Evolutionary conservation across 2,329 filamentous ascomycete species (phyloP).

Genomic region (Sporothrix brasiliensis): DNA sequence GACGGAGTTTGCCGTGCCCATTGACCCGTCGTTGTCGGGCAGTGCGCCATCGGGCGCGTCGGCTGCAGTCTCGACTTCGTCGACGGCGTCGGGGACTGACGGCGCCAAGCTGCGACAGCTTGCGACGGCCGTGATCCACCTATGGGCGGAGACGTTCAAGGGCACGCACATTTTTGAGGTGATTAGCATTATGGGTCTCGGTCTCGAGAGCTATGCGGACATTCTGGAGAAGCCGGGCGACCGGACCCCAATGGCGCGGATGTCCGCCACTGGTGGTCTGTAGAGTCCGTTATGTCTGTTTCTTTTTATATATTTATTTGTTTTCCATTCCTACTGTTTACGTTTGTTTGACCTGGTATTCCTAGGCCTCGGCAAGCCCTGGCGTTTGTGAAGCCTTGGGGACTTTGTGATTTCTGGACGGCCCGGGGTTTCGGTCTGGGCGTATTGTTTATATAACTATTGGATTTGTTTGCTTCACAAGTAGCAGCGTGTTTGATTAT

Average conservation of each 20-base stretch:
- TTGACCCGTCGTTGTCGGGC: slow-evolving; percentile 55
- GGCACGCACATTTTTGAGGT: slow-evolving; percentile 64
- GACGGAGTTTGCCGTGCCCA: slow-evolving; percentile 63
- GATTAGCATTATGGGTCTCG: slow-evolving; percentile 60
- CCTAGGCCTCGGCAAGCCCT: background rate
- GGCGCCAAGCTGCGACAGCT: slow-evolving; percentile 58
- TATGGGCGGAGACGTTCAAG: slow-evolving; percentile 66
- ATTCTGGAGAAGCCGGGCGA: slow-evolving; percentile 59
- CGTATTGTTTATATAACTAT: too few relatives aligned
- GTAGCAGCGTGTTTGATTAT: background rate
- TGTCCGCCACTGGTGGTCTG: slow-evolving; percentile 35
- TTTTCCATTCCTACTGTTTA: background rate
- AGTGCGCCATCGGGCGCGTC: slow-evolving; percentile 4
- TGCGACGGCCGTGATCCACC: slow-evolving; percentile 59
- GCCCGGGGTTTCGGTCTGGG: too few relatives aligned
- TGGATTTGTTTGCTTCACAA: background rate
- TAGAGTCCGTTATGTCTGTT: background rate
- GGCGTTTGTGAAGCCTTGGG: background rate
- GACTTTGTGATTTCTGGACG: background rate
- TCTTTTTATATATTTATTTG: background rate
- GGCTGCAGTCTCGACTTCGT: slow-evolving; percentile 31
- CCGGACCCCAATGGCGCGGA: slow-evolving; percentile 49
- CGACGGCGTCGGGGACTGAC: slow-evolving; percentile 50
- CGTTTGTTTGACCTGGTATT: background rate
- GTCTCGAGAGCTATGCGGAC: slow-evolving; percentile 60